Base-by-base conservation (phyloP, 2,329 filamentous ascomycete species). In the Alternaria arbusti region DNA sequence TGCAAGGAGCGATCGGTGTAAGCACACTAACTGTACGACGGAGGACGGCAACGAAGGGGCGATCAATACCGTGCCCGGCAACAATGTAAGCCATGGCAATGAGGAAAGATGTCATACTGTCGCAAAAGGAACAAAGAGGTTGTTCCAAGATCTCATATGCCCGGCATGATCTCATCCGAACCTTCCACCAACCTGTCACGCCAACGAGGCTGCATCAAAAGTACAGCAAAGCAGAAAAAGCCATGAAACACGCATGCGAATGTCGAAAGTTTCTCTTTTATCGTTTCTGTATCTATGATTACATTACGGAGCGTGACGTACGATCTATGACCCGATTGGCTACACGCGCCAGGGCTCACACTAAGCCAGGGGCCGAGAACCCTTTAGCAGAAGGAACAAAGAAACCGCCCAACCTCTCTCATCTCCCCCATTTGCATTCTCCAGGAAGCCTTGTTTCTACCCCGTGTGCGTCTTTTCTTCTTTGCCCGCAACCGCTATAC, bases 1-100 rank as follows among this genome's bases (percentile, higher is more conserved):
- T 36, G 32, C 32, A 36, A 51, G 20, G 13, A 28, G 57, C 9
- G 10, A 51, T n/a, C 59, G 55, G 59, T 59, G 59, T 62, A 52
- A 62, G 55, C 59, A 54, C 43, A 30, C 30, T 57, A 43, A 17
- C 17, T 25, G 43, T 54, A 22, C 28, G 52, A 62, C 49, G 25
- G 32, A 32, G 32, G 46, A 50, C 40, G 45, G 40, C 43, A 40
- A 52, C 17, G 12, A 23, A 40, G 6, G 46, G 40, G 6, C 47
- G 47, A 46, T 58, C 59, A n/a, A 62, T 57, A 36, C 47, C 47
- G 23, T 43, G 47, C 28, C 20, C 17, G 15, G 40, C 49, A 23
- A 15, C 54, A 23, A 59, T 40, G 49, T 57, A 62, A 62, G 59
- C 55, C 47, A 30, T 26, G 20, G 40, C 49, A 15, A n/a, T 32